These are phyloP conservation scores for Argentina anserina DNA, from an alignment of 306 rosid genomes.

Conservation along the genomic window DNA sequence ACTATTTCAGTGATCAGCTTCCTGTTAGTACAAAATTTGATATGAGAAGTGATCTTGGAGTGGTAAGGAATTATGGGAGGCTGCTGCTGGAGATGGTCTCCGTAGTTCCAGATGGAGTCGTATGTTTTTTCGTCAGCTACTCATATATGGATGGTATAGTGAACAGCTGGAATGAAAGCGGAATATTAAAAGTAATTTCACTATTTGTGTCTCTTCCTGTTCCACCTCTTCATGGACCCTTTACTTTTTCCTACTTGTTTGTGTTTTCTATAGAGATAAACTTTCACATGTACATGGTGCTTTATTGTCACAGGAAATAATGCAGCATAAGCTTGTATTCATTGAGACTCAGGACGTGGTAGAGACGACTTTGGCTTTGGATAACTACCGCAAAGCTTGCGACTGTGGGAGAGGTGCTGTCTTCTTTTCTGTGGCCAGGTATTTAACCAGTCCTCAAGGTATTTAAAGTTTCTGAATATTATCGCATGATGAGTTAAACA, in stretches of 20 bases:
- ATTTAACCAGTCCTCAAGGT: constrained; percentile 12
- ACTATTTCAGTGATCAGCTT: constrained; percentile 80
- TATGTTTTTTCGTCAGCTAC: constrained; percentile 90
- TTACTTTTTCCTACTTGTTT: not conserved
- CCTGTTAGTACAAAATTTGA: constrained; percentile 96
- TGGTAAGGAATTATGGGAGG: constrained; percentile 90
- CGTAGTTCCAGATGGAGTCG: constrained; percentile 91
- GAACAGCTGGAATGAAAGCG: constrained; percentile 91
- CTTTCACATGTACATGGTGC: constrained; percentile 21
- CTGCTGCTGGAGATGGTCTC: constrained; percentile 96
- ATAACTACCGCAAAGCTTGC: constrained; percentile 92
- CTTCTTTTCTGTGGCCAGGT: constrained; percentile 96
- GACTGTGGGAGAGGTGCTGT: constrained; percentile 99
- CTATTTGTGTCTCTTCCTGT: constrained; percentile 12
- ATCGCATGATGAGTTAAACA: not conserved
- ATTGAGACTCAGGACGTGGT: constrained; percentile 96
- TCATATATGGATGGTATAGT: constrained; percentile 95
- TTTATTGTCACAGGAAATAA: constrained; percentile 65
- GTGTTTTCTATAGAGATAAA: constrained; percentile 5
- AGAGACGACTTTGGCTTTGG: constrained; percentile 94
- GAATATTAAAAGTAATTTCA: constrained; percentile 70
- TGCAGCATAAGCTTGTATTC: constrained; percentile 94
- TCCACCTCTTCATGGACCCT: not conserved
- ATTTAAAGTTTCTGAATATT: not conserved
- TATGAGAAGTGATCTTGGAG: constrained; percentile 97